Percentiles rank a stretch among this genome's conserved stretches.
Evolutionary conservation across 805 yeast species (phyloP).

Genomic region (Candida maltosa): DNA sequence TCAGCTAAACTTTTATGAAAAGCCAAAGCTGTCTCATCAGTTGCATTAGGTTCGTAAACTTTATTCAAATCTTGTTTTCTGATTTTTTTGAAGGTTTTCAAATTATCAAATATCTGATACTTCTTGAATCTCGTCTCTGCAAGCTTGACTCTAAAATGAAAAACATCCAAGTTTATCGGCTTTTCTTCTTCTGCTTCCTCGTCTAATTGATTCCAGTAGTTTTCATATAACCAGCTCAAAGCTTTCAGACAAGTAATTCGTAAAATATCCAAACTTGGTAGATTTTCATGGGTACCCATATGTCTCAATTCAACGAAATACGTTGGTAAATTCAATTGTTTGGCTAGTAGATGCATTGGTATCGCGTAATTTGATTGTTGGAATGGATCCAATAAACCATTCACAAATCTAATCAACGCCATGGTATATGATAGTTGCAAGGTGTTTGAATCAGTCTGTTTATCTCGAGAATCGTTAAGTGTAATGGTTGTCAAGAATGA

Average conservation of each 20-base stretch:
- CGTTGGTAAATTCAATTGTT: slow-evolving; percentile 63
- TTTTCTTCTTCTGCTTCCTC: too few relatives aligned
- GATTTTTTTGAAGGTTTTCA: slow-evolving; percentile 49
- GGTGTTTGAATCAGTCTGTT: slow-evolving; percentile 23
- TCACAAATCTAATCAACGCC: slow-evolving; percentile 82
- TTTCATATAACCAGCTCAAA: slow-evolving; percentile 66
- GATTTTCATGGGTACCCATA: slow-evolving; percentile 81
- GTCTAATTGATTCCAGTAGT: slow-evolving; percentile 62
- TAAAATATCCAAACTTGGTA: slow-evolving; percentile 72
- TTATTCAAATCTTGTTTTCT: slow-evolving; percentile 43
- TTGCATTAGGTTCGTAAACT: slow-evolving; percentile 41
- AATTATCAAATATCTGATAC: slow-evolving; percentile 11
- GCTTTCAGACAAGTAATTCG: slow-evolving; percentile 60
- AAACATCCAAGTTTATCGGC: slow-evolving; percentile 13
- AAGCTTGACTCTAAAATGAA: slow-evolving; percentile 8
- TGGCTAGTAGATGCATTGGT: slow-evolving; percentile 75
- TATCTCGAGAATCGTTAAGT: slow-evolving; percentile 18
- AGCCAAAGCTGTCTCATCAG: slow-evolving; percentile 36
- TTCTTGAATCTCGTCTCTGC: slow-evolving; percentile 1
- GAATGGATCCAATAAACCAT: slow-evolving; percentile 83
- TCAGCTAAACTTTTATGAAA: slow-evolving; percentile 38
- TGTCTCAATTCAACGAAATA: slow-evolving; percentile 89
- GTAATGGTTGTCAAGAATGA: slow-evolving; percentile 51
- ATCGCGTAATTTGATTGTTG: slow-evolving; percentile 79
- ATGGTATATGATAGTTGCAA: slow-evolving; percentile 60